Evolutionary conservation across 176 grass and related monocot genomes (phyloP).

Genomic region (Carex myosuroides): DNA sequence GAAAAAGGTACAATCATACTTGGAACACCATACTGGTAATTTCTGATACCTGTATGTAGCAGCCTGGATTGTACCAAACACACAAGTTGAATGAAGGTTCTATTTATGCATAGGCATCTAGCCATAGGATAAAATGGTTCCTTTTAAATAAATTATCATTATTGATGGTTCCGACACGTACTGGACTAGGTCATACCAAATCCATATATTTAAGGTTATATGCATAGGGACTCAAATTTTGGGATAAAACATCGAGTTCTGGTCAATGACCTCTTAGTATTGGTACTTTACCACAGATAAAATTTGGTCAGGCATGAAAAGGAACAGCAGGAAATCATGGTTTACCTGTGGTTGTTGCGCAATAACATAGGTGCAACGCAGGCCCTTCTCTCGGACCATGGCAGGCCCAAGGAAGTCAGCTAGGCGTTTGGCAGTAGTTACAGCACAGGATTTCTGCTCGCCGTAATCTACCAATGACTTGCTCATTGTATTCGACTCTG

Average conservation of each 20-base stretch:
- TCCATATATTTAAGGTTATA: not conserved
- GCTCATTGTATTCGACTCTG: conserved; percentile 97
- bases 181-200: not conserved
- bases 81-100: not conserved
- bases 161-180: not conserved
- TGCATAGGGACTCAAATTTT: not conserved
- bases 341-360: conserved; percentile 85
- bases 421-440: conserved; percentile 88
- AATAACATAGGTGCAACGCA: conserved; percentile 93
- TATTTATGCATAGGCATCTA: not conserved
- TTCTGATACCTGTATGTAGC: not conserved
- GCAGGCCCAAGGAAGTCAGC: conserved; percentile 87
- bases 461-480: conserved; percentile 95
- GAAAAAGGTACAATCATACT: not conserved
- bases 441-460: conserved; percentile 89
- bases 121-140: not conserved
- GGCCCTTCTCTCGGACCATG: conserved; percentile 97
- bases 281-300: not conserved
- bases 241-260: not conserved
- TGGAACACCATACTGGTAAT: not conserved
- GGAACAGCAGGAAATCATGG: conserved; percentile 22
- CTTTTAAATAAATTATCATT: not conserved
- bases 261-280: not conserved
- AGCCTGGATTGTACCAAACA: not conserved
- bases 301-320: not conserved